Conservation (phyloP, 2,329 filamentous ascomycete genomes). For the Parafenestella ontariensis region DNA sequence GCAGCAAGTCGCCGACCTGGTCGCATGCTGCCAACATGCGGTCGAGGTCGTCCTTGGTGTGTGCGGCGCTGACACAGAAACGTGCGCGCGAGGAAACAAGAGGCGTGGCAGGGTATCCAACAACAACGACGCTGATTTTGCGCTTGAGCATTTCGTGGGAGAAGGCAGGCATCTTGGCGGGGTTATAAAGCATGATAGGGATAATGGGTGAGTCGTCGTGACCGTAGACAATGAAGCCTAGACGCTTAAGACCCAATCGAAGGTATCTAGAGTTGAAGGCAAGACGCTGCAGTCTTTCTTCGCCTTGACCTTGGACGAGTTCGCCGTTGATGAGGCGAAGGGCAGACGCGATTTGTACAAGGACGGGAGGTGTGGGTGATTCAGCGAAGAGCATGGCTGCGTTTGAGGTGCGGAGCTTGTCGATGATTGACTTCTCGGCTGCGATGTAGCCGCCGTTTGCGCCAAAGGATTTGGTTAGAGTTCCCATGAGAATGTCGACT, state of each 20-base stretch:
- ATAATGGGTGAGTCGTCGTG: constrained; percentile 98
- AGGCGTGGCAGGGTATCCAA: constrained; percentile 95
- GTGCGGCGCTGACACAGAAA: constrained; percentile 93
- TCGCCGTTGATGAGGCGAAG: constrained; percentile 90
- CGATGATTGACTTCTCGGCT: constrained; percentile 86
- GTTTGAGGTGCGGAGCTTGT: constrained; percentile 87
- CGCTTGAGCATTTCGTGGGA: constrained; percentile 98
- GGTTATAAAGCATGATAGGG: constrained; percentile 92
- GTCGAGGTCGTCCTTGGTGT: constrained; percentile 98
- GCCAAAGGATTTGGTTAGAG: constrained; percentile 96
- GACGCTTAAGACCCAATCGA: constrained; percentile 93
- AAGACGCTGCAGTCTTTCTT: constrained; percentile 92
- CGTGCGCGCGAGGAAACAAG: constrained; percentile 92
- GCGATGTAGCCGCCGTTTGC: constrained; percentile 97
- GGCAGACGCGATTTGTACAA: constrained; percentile 88
- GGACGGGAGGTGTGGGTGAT: constrained; percentile 82
- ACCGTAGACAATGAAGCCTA: constrained; percentile 95
- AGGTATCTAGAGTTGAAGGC: constrained; percentile 99
- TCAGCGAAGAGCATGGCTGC: constrained; percentile 88
- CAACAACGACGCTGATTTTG: constrained; percentile 96
- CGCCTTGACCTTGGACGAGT: constrained; percentile 85
- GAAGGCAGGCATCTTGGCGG: constrained; percentile 98
- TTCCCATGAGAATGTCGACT: constrained; percentile 97
- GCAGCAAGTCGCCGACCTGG: constrained; percentile 87
- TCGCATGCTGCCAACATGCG: constrained; percentile 87